Evolutionary conservation across 305 asterid species (phyloP).

Genomic region (Ilex paraguariensis): DNA sequence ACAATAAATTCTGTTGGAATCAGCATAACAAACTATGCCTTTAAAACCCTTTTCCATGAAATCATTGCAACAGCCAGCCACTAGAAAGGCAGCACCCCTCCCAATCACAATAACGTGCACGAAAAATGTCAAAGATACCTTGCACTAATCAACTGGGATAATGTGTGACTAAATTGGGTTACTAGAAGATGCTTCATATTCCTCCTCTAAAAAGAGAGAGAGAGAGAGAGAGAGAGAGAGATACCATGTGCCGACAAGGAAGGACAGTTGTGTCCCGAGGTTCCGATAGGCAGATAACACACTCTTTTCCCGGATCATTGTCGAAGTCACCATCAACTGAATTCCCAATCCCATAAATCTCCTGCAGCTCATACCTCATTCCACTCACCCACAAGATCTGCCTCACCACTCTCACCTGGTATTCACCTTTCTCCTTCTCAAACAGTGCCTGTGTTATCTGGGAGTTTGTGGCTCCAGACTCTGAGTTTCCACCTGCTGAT

Average conservation of each 20-base stretch:
- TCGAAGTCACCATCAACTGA: conserved; percentile 83
- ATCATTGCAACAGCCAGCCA: too few species aligned
- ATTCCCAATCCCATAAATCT: conserved; percentile 93
- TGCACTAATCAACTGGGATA: too few species aligned
- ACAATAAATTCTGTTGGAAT: too few species aligned
- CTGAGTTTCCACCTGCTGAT: conserved; percentile 30
- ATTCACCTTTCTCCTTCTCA: conserved; percentile 87
- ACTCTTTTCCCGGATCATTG: conserved; percentile 94
- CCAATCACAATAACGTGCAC: too few species aligned
- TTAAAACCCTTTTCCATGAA: too few species aligned
- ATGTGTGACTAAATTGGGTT: too few species aligned
- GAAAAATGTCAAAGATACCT: too few species aligned
- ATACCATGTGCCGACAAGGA: conserved; percentile 98
- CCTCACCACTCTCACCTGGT: conserved; percentile 83
- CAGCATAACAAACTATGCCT: too few species aligned
- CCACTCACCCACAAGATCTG: conserved; percentile 91
- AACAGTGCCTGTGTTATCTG: conserved; percentile 92
- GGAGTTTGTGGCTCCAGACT: conserved; percentile 59
- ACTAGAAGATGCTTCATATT: too few species aligned
- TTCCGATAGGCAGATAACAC: conserved; percentile 97
- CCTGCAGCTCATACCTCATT: conserved; percentile 88
- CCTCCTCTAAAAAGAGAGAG: not conserved
- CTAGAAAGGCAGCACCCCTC: too few species aligned
- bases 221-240: conserved; percentile 4
- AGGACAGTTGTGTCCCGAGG: conserved; percentile 97